Base-by-base conservation (phyloP, 176 grass and related monocot species). In the Melocanna baccifera region DNA sequence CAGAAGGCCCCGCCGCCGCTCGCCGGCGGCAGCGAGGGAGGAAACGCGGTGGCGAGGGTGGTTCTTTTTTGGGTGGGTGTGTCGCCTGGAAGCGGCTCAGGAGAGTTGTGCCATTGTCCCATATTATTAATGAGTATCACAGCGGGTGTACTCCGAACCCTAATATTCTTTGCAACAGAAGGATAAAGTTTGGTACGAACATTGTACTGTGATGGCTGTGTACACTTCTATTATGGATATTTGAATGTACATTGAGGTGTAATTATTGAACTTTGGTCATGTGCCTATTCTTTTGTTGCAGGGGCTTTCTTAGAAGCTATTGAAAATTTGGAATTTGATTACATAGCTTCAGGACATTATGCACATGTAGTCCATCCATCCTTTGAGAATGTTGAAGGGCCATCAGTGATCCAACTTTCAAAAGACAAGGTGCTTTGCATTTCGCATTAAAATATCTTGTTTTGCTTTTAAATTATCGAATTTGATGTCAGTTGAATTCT, bases 301-400 rank as follows among this genome's bases (percentile, higher is more conserved):
- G 96, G 93, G 47, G 93, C 88, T 71, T 99, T 96, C 83, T 82
- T 99, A 77, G 81, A 99, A 91, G 91, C 90, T 52, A 90, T 94
- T 82, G 86, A 88, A 81, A 84, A 83, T 71, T 86, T 91, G 84
- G 90, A 78, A 70, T 99, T 99, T 40, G 91, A 99, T 84, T 99
- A 96, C 82, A 85, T 99, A 87, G 96, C 93, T 75, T 99, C 93
- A 11, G 96, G 96, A 63, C 96, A 99, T 91, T 99, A 96, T 99
- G 96, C 93, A 56, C 81, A 89, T 65, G 93, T 94, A 69, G 73
- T 86, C 36, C 93, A 99, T 75, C 85, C 87, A 63, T 89, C 88
- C 7, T 0, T 62, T 55, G 75, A 89, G 10, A 81, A 89, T 30
- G 12, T 53, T 67, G 85, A 90, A 68, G 86, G 62, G 3, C 62